Evolutionary conservation across 2,329 filamentous ascomycete species (phyloP), one percentile per base, ranked within the genome.

Genomic region (Trichoderma koningiopsis): DNA sequence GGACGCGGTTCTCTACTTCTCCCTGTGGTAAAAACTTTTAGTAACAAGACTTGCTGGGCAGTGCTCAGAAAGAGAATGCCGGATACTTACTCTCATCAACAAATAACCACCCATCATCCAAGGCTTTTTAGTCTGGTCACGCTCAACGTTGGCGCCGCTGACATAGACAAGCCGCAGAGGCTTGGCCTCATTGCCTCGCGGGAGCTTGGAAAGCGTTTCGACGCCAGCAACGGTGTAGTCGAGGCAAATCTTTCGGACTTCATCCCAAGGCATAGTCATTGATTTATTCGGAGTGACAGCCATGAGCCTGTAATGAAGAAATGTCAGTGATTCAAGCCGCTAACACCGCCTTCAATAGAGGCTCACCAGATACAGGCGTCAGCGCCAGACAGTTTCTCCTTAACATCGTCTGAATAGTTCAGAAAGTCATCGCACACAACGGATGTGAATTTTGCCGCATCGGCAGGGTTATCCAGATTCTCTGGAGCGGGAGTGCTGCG

Each of bases 81-180:
- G 13, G 10, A 5, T 47, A 7, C 52, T 62, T 53, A 70, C 69
- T 22, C 69, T 62, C 65, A 70, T 55, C 14, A 70, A 27, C 10
- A 14, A 27, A 16, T 67, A 67, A 16, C 61, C 43, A 22, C 47
- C 55, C 33, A 81, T 72, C 8, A 80, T 72, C 70, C 70, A 73
- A 1, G 79, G 81, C 63, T 76, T 83, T 74, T 85, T 82, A 14
- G 73, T 79, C 24, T 77, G 82, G 58, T 87, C 85, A 1, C 83
- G 79, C 71, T 82, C 80, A 2, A 79, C 78, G 0, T 74, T 76
- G 1, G 76, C 72, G 2, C 85, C 86, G 71, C 85, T 87, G 70
- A 84, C 79, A 72, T 86, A 86, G 2, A 86, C 61, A 69, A 86
- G 86, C 1, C 81, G 80, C 40, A 86, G 77, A 0, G 83, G 81